Evolutionary conservation across 2,329 filamentous ascomycete genomes (phyloP).

Genomic region (Alternaria solani): DNA sequence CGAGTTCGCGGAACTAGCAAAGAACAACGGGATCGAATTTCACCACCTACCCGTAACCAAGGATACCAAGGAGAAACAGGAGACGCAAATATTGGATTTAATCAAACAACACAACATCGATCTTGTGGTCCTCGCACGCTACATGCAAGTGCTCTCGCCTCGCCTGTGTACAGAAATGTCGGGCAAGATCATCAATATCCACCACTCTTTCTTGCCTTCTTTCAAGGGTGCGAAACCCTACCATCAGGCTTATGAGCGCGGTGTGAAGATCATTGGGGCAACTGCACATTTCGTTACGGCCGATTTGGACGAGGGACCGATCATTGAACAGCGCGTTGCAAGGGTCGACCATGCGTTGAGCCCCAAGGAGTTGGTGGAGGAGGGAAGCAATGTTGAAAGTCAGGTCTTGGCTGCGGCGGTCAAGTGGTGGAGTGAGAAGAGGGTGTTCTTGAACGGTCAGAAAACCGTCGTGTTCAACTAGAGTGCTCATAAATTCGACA

Average conservation of each 20-base stretch:
- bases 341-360: constrained; percentile 80
- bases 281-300: constrained; percentile 88
- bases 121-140: constrained; percentile 80
- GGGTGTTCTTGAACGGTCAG: constrained; percentile 78
- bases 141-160: constrained; percentile 87
- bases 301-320: constrained; percentile 84
- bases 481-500: neutral
- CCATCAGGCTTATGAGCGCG: constrained; percentile 85
- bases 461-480: constrained; percentile 81
- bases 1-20: constrained; percentile 73
- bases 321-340: constrained; percentile 84
- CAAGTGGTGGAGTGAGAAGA: constrained; percentile 82
- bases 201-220: constrained; percentile 83
- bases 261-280: constrained; percentile 88
- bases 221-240: constrained; percentile 92
- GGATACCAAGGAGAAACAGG: constrained; percentile 79
- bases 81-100: constrained; percentile 74
- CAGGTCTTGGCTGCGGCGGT: constrained; percentile 82
- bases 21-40: constrained; percentile 79
- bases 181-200: constrained; percentile 90
- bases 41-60: constrained; percentile 80
- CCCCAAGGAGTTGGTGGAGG: constrained; percentile 77
- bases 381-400: constrained; percentile 84
- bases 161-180: constrained; percentile 79
- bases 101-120: constrained; percentile 75